phyloP scores from a whole-genome alignment of 2,329 filamentous ascomycete species.

The Fusarium buxicola region DNA sequence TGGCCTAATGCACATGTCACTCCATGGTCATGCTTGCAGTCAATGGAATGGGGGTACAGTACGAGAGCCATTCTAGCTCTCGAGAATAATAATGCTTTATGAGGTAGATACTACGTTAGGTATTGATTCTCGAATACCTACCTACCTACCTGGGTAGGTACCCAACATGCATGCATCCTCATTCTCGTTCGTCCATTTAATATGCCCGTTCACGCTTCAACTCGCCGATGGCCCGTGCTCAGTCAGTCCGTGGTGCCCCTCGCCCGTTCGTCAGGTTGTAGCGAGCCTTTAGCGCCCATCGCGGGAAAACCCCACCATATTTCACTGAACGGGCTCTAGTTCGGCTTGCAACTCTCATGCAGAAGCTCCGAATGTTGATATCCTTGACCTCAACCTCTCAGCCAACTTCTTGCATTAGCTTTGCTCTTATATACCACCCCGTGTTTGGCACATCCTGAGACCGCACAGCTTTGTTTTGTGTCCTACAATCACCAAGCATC shows the following conservation, averaged over 20 bases:
- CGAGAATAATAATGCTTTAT: neutral
- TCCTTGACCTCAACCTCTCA: neutral
- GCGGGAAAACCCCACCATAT: slow-evolving; percentile 21
- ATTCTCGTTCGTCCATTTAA: neutral
- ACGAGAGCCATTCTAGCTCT: too few species aligned
- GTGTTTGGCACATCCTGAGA: neutral
- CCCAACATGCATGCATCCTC: neutral
- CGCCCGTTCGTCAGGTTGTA: slow-evolving; percentile 26
- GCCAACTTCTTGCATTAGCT: neutral
- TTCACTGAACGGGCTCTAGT: neutral
- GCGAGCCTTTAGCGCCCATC: slow-evolving; percentile 21
- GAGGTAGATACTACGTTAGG: neutral
- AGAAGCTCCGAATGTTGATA: slow-evolving; percentile 5
- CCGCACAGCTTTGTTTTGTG: neutral
- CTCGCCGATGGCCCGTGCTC: slow-evolving; percentile 25
- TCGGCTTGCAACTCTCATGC: slow-evolving; percentile 13
- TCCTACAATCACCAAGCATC: slow-evolving; percentile 2
- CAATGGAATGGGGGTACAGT: too few species aligned
- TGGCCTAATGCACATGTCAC: slow-evolving; percentile 2
- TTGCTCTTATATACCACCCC: neutral
- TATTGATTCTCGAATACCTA: neutral
- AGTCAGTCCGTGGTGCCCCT: slow-evolving; percentile 23
- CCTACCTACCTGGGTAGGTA: too few species aligned
- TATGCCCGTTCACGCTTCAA: slow-evolving; percentile 15
- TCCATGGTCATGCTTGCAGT: too few species aligned